Evolutionary conservation across 192 early-diverging fungal genomes (phyloP).

Genomic region (Podila clonocystis): DNA sequence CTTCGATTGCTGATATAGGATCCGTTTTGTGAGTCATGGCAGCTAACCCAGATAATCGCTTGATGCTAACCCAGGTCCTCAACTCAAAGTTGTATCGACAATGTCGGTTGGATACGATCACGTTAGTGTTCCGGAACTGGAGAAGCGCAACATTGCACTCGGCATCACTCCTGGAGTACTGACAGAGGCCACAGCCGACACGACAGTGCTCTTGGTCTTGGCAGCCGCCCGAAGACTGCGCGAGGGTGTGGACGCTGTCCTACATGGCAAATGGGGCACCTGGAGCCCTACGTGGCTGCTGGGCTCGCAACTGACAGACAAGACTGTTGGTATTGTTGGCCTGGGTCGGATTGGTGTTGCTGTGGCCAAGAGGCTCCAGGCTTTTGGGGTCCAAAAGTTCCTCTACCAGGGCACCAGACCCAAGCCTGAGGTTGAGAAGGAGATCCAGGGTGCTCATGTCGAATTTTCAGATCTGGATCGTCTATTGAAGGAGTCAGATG

Average conservation of each 20-base stretch:
- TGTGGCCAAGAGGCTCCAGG: conserved; percentile 72
- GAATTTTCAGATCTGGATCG: conserved; percentile 56
- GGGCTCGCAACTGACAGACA: conserved; percentile 78
- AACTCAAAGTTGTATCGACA: conserved; percentile 79
- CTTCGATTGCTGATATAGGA: neutral
- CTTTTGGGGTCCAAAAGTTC: conserved; percentile 75
- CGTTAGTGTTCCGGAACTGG: conserved; percentile 66
- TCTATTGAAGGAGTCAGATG: conserved; percentile 72
- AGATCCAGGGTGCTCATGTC: conserved; percentile 60
- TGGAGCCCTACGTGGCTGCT: conserved; percentile 75
- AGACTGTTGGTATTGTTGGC: conserved; percentile 88
- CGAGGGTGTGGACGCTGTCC: conserved; percentile 50
- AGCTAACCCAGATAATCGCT: too few relatives aligned
- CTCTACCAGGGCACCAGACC: conserved; percentile 68
- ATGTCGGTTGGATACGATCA: conserved; percentile 89
- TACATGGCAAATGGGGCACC: conserved; percentile 58
- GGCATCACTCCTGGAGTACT: conserved; percentile 90
- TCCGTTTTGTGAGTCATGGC: neutral
- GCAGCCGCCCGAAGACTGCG: conserved; percentile 76
- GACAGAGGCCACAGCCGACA: conserved; percentile 89
- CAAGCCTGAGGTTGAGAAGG: conserved; percentile 56
- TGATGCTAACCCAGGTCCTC: conserved; percentile 37
- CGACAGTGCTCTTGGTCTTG: conserved; percentile 79
- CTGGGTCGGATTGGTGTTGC: conserved; percentile 85
- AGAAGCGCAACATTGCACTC: conserved; percentile 63